Percentiles rank a stretch among this genome's conserved stretches.
Evolutionary conservation across 768 basidiomycete species (phyloP).

Genomic region (Tricholoma hemisulphureum): DNA sequence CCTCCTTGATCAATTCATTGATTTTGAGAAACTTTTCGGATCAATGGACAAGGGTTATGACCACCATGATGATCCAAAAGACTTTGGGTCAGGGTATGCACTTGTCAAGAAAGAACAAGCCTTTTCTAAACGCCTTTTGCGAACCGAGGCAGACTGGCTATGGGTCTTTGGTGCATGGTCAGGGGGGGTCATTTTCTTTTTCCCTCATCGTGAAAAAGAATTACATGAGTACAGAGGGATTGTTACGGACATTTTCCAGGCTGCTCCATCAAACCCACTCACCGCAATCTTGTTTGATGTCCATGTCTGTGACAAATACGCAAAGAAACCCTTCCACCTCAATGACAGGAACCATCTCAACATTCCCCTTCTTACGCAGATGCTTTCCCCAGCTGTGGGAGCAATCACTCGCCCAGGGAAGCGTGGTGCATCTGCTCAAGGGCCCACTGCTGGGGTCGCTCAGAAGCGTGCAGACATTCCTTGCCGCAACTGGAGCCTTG

Average conservation of each 20-base stretch:
- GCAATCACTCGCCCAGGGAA: neutral
- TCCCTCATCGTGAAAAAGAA: slow-evolving; percentile 9
- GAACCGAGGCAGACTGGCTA: neutral
- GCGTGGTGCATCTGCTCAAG: neutral
- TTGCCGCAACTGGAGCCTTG: too few species aligned
- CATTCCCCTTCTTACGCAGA: neutral
- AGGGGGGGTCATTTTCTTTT: slow-evolving; percentile 6
- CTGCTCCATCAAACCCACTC: slow-evolving; percentile 1
- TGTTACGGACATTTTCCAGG: slow-evolving; percentile 8
- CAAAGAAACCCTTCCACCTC: too few species aligned
- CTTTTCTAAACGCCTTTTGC: too few species aligned
- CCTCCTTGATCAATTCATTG: slow-evolving; percentile 1
- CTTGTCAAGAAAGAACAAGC: slow-evolving; percentile 13
- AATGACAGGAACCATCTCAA: too few species aligned
- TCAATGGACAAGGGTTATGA: too few species aligned
- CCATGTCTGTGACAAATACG: slow-evolving; percentile 5
- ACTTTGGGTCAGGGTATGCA: neutral
- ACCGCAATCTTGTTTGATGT: slow-evolving; percentile 10
- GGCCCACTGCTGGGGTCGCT: neutral
- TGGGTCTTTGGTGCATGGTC: slow-evolving; percentile 15
- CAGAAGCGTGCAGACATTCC: neutral
- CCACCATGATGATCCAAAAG: too few species aligned
- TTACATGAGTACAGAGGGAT: slow-evolving; percentile 5
- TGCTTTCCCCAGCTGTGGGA: neutral
- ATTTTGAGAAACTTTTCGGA: slow-evolving; percentile 5